Percentiles rank a stretch among this genome's conserved stretches.
These are phyloP conservation scores for Helotiales sp. DNA, from an alignment of 2,329 filamentous ascomycete species.

Conservation along the genomic window DNA sequence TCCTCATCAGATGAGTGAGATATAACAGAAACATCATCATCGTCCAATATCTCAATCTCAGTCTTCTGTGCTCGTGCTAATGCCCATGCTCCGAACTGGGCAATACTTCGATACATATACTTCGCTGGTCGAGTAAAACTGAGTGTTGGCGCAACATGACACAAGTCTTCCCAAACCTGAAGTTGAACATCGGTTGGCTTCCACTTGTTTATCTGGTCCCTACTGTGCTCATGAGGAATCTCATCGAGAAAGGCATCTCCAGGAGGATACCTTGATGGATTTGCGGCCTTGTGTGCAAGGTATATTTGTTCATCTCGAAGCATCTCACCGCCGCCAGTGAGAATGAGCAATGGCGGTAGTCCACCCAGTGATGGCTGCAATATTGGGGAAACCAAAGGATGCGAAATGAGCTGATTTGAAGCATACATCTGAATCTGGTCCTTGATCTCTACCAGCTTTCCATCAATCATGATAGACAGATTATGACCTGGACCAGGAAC, in stretches of 20 bases:
- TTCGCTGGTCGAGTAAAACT: slow-evolving; percentile 96
- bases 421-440: slow-evolving; percentile 91
- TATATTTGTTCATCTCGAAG: slow-evolving; percentile 95
- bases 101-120: slow-evolving; percentile 89
- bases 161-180: slow-evolving; percentile 94
- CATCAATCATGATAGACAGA: slow-evolving; percentile 70
- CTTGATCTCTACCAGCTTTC: slow-evolving; percentile 69
- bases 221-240: slow-evolving; percentile 56
- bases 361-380: slow-evolving; percentile 88
- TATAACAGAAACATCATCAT: slow-evolving; percentile 74
- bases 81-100: slow-evolving; percentile 92
- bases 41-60: slow-evolving; percentile 78
- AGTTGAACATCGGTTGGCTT: slow-evolving; percentile 88
- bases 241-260: slow-evolving; percentile 63
- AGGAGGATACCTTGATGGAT: slow-evolving; percentile 75
- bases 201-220: slow-evolving; percentile 59
- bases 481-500: slow-evolving; percentile 37
- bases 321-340: slow-evolving; percentile 85
- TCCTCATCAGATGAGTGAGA: slow-evolving; percentile 55
- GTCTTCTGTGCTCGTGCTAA: slow-evolving; percentile 78
- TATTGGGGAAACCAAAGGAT: slow-evolving; percentile 87
- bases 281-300: slow-evolving; percentile 88
- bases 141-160: slow-evolving; percentile 89
- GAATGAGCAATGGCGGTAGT: slow-evolving; percentile 81
- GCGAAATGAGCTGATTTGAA: slow-evolving; percentile 79